A percentile compares a stretch with the other conserved stretches of the same genome.
Evolutionary conservation across 1,284 basidiomycete genomes (phyloP).

Genomic region (Austroboletus novae-zelandiae): DNA sequence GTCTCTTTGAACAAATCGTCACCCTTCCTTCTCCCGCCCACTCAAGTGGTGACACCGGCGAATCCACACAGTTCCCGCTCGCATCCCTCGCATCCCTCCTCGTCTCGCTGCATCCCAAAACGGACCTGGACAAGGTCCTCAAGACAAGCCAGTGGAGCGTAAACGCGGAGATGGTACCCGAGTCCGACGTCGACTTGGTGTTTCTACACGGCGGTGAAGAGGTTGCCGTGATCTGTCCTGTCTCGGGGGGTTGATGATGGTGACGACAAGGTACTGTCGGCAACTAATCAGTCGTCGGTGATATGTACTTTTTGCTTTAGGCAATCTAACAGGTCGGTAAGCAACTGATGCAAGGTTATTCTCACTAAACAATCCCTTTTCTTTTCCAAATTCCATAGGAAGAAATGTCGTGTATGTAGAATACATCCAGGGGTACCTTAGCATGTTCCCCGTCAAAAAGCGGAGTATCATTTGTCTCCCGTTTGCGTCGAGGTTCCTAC

Average conservation of each 20-base stretch:
- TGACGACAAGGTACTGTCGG: too few relatives aligned
- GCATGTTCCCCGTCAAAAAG: neutral
- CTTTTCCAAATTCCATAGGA: too few relatives aligned
- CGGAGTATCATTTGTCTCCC: neutral
- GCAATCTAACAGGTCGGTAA: too few relatives aligned
- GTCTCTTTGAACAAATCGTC: constrained; percentile 50
- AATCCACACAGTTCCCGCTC: constrained; percentile 44
- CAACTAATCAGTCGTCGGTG: too few relatives aligned
- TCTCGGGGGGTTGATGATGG: constrained; percentile 63
- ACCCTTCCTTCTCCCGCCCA: constrained; percentile 40
- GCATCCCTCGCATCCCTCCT: constrained; percentile 51
- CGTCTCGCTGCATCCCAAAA: constrained; percentile 48
- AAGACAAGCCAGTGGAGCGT: constrained; percentile 72
- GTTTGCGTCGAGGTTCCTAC: neutral
- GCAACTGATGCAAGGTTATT: too few relatives aligned
- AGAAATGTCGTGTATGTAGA: too few relatives aligned
- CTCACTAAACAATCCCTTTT: too few relatives aligned
- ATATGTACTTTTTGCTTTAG: too few relatives aligned
- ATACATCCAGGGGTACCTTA: neutral
- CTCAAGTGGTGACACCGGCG: neutral
- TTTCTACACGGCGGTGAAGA: constrained; percentile 69
- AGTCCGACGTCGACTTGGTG: constrained; percentile 39
- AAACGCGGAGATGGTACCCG: constrained; percentile 76
- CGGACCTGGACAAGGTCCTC: constrained; percentile 51
- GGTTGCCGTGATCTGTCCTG: constrained; percentile 78